Percentiles rank a stretch among this genome's conserved stretches.
These are phyloP conservation scores for Basidiobolus meristosporus DNA, from an alignment of 371 early-diverging fungal genomes.

Conservation along the genomic window DNA sequence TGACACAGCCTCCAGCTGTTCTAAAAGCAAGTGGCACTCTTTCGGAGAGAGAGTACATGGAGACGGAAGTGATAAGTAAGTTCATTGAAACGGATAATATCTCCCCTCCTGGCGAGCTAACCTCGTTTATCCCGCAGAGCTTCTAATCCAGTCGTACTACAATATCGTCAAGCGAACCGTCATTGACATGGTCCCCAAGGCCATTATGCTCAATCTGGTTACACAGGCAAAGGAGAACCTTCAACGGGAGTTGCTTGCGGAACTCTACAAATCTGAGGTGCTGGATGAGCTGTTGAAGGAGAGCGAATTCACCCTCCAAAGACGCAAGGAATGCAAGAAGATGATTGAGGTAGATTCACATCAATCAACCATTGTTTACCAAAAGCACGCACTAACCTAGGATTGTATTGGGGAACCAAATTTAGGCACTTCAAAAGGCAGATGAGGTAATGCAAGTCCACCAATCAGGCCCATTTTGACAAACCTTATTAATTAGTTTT, in stretches of 20 bases:
- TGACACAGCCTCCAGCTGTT: slow-evolving; percentile 83
- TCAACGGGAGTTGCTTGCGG: slow-evolving; percentile 86
- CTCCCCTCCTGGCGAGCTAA: no score
- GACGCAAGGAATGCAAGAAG: slow-evolving; percentile 89
- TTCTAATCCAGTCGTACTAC: slow-evolving; percentile 89
- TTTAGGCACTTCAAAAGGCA: slow-evolving; percentile 71
- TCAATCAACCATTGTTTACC: background rate
- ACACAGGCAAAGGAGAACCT: slow-evolving; percentile 72
- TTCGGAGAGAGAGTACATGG: slow-evolving; percentile 90
- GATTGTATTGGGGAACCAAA: no score
- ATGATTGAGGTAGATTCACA: slow-evolving; percentile 65
- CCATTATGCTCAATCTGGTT: slow-evolving; percentile 96
- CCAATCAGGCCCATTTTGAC: no score
- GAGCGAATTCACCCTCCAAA: slow-evolving; percentile 73
- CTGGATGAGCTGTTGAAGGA: slow-evolving; percentile 86
- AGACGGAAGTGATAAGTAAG: slow-evolving; percentile 93
- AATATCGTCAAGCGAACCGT: slow-evolving; percentile 95
- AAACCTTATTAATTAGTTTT: no score
- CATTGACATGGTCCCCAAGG: slow-evolving; percentile 97
- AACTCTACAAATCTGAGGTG: slow-evolving; percentile 87
- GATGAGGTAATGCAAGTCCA: slow-evolving; percentile 88
- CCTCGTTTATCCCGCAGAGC: no score
- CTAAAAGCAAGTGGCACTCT: slow-evolving; percentile 87
- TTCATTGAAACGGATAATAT: no score
- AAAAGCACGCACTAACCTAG: background rate